Evolutionary conservation across 441 rosid species (phyloP).

Genomic region (Pelargonium australe): DNA sequence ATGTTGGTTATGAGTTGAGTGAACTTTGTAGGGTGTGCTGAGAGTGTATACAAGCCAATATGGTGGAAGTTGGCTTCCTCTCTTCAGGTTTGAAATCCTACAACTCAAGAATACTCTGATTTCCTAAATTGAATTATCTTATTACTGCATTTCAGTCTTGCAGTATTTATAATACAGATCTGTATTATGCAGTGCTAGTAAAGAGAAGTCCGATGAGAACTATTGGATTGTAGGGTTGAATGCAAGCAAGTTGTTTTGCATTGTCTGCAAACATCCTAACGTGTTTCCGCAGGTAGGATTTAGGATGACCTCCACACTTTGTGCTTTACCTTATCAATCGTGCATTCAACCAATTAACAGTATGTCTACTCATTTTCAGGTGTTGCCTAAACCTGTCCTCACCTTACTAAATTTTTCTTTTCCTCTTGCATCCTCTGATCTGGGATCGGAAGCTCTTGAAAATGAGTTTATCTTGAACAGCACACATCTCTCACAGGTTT

Average conservation of each 20-base stretch:
- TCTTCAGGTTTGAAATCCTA: conserved; percentile 62
- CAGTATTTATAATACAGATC: conserved; percentile 11
- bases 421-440: conserved; percentile 86
- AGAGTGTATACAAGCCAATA: conserved; percentile 58
- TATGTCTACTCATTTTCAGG: conserved; percentile 41
- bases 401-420: conserved; percentile 53
- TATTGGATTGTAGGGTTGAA: conserved; percentile 87
- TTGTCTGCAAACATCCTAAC: conserved; percentile 64
- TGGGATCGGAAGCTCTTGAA: conserved; percentile 84
- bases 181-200: conserved; percentile 43
- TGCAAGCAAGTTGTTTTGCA: conserved; percentile 55
- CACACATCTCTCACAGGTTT: conserved; percentile 62
- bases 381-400: conserved; percentile 81
- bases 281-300: conserved; percentile 61
- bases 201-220: conserved; percentile 60
- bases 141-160: neutral
- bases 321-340: conserved; percentile 1
- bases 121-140: conserved; percentile 14
- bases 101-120: conserved; percentile 10
- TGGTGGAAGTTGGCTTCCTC: conserved; percentile 94
- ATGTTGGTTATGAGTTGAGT: conserved; percentile 18
- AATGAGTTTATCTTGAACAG: conserved; percentile 75
- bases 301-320: neutral
- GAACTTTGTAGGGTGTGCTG: conserved; percentile 57
- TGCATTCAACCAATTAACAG: conserved; percentile 9